Evolutionary conservation across 202 grass and related monocot species (phyloP).

Genomic region (Sporobolus alterniflorus): DNA sequence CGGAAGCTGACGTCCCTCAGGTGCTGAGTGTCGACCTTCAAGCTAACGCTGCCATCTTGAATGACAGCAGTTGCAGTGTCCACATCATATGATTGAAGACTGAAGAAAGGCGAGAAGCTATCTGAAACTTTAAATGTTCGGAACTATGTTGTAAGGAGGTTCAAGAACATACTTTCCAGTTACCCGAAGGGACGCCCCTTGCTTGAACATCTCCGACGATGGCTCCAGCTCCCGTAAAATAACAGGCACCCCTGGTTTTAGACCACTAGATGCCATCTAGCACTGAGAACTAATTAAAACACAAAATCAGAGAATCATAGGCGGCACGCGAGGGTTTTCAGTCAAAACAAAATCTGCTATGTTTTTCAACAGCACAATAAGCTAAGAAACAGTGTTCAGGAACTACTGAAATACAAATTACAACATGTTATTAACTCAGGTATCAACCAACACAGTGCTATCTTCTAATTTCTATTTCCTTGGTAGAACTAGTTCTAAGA

Average conservation of each 20-base stretch:
- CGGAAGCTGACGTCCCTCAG: constrained; percentile 58
- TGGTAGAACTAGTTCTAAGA: no score
- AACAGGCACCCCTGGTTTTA: constrained; percentile 64
- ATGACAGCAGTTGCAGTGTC: constrained; percentile 30
- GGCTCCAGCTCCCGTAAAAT: constrained; percentile 52
- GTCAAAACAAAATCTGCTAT: not conserved
- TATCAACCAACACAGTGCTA: no score
- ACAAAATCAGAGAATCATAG: not conserved
- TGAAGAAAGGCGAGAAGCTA: constrained; percentile 31
- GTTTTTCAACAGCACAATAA: not conserved
- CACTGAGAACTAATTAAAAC: not conserved
- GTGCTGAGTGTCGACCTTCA: not conserved
- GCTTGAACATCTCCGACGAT: constrained; percentile 60
- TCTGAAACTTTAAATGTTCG: constrained; percentile 1
- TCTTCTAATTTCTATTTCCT: no score
- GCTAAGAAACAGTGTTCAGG: not conserved
- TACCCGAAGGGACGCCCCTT: constrained; percentile 63
- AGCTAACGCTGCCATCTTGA: no score
- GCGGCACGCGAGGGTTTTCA: not conserved
- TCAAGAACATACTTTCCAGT: constrained; percentile 58
- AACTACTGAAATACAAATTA: not conserved
- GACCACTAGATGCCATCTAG: constrained; percentile 49
- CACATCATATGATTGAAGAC: constrained; percentile 65
- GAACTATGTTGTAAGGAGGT: not conserved
- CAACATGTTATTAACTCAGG: no score